phyloP scores from a whole-genome alignment of 2,329 filamentous ascomycete species.

The Aspergillus luchuensis region DNA sequence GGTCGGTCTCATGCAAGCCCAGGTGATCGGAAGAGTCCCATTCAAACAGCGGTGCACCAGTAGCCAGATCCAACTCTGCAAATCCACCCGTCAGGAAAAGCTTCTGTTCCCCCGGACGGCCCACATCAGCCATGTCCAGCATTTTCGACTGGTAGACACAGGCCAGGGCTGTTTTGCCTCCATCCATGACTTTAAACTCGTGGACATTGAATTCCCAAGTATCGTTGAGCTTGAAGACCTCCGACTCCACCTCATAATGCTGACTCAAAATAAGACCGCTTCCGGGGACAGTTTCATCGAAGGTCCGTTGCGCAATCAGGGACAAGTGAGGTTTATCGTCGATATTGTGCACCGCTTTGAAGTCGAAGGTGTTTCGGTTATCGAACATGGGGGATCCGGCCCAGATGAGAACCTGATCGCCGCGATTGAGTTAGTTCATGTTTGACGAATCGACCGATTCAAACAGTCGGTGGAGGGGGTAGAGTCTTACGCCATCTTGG shows the following conservation, averaged over 20 bases:
- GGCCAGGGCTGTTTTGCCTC: constrained; percentile 35
- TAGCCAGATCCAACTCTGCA: constrained; percentile 36
- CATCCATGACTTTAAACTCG: constrained; percentile 39
- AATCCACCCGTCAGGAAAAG: constrained; percentile 36
- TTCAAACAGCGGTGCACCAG: constrained; percentile 32
- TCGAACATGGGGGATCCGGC: constrained; percentile 48
- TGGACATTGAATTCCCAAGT: constrained; percentile 40
- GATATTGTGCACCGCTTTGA: constrained; percentile 46
- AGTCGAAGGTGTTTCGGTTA: constrained; percentile 50
- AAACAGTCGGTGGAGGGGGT: background rate
- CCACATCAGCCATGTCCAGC: constrained; percentile 27
- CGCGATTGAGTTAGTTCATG: background rate
- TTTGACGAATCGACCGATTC: no score
- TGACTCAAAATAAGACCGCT: constrained; percentile 52
- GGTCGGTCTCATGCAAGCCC: constrained; percentile 27
- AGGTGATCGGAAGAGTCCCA: constrained; percentile 39
- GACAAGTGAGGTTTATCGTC: constrained; percentile 49
- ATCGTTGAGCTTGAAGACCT: constrained; percentile 34
- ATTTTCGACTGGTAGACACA: constrained; percentile 25
- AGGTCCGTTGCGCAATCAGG: constrained; percentile 40
- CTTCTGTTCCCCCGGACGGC: constrained; percentile 27
- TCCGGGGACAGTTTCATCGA: constrained; percentile 43
- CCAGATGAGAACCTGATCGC: constrained; percentile 42
- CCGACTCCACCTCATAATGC: constrained; percentile 47
- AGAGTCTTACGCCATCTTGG: constrained; percentile 44